Evolutionary conservation across 108 stramenopile species (phyloP), one percentile per base, ranked within the genome.

Genomic region (Pseudonitzschia multiseries): DNA sequence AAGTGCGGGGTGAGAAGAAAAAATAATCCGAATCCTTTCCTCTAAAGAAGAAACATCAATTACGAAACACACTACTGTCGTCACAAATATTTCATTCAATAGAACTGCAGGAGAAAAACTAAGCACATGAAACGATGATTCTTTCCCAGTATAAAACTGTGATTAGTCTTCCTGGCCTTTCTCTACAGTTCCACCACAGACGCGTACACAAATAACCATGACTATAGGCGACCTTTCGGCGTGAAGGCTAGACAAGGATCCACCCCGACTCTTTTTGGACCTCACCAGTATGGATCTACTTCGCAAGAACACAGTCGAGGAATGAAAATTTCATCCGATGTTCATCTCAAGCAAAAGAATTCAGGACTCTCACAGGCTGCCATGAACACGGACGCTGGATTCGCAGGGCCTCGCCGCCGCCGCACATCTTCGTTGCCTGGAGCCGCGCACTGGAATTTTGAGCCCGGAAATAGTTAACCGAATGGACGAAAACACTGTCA

Each of bases 371-470:
- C 61, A 20, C 61, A 62, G 1, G 61, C 61, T 40, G 61, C 61
- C 3, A 2, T 62, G 29, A 33, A 62, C 31, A 33, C 32, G 2
- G 61, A 62, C 32, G 61, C 32, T 36, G 36, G 33, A 18, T 17
- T 62, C 3, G 32, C 33, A 2, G 41, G 9, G 2, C 54, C 32
- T 0, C 26, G 36, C 13, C 26, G 32, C 2, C 26, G 13, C 14
- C 32, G 13, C 68, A 86, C 83, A n/a, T 79, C 88, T 14, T 86
- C 89, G 12, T 78, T 69, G 29, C 87, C 89, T 46, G 78, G 73
- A 0, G 89, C 87, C 2, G 89, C 92, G 0, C 92, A 89, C 65
- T n/a, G 92, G 92, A n/a, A 79, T 93, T 10, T 78, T 93, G 17
- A 86, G 84, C 22, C 92, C 92, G 0, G 89, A 90, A 71, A 89